These are phyloP conservation scores for Iris macrosiphon DNA, from an alignment of 106 monocot genomes.

Conservation along the genomic window DNA sequence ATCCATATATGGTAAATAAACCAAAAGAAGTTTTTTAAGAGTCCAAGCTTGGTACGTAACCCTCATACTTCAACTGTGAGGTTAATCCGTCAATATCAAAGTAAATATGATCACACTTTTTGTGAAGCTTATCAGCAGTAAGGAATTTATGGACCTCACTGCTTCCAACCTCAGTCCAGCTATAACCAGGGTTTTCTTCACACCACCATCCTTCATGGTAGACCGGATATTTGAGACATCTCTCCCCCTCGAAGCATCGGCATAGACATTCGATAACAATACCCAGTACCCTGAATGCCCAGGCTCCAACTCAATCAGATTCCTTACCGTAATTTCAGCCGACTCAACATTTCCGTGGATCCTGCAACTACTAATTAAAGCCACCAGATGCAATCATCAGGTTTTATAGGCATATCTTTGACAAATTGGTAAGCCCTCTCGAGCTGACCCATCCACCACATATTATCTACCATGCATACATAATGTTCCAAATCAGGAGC, in stretches of 20 bases:
- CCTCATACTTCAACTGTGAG: constrained; percentile 48
- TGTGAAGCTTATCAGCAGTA: constrained; percentile 33
- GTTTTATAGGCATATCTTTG: constrained; percentile 55
- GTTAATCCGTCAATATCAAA: constrained; percentile 40
- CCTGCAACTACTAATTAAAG: constrained; percentile 56
- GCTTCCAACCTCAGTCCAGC: constrained; percentile 48
- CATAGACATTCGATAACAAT: constrained; percentile 68
- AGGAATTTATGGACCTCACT: constrained; percentile 39
- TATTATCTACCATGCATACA: constrained; percentile 59
- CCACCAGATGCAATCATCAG: constrained; percentile 74
- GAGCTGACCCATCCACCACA: constrained; percentile 60
- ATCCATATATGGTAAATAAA: too few species aligned
- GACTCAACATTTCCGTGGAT: constrained; percentile 54
- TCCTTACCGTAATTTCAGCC: constrained; percentile 54
- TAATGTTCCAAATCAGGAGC: constrained; percentile 61
- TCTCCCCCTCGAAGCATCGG: constrained; percentile 46
- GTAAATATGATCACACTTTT: constrained; percentile 26
- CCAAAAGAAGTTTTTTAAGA: too few species aligned
- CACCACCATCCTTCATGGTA: constrained; percentile 50
- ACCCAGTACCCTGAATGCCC: constrained; percentile 68
- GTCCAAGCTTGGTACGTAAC: too few species aligned
- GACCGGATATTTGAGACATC: constrained; percentile 28
- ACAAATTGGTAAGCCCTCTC: constrained; percentile 50
- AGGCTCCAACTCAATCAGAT: constrained; percentile 58
- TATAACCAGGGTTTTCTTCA: constrained; percentile 55